Conservation (phyloP, 257 asterid genomes). For the Nicotiana noctiflora region DNA sequence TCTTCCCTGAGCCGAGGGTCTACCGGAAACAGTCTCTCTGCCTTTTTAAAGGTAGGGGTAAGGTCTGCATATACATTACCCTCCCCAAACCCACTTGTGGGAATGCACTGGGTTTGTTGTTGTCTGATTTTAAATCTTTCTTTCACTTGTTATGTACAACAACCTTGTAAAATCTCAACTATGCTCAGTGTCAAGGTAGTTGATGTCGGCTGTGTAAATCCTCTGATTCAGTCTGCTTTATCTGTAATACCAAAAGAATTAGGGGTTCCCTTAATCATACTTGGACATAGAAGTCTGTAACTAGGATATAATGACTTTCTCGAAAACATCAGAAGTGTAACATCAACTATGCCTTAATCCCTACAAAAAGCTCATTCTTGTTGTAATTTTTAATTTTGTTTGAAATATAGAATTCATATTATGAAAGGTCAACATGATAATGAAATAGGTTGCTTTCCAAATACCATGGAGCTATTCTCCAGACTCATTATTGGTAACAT, state of each 20-base stretch:
- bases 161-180: background rate
- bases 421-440: background rate
- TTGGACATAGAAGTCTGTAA: background rate
- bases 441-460: background rate
- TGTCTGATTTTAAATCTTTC: too few relatives aligned
- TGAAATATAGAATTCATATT: background rate
- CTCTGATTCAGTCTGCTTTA: background rate
- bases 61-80: too few relatives aligned
- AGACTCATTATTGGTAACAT: background rate
- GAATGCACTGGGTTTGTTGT: too few relatives aligned
- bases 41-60: too few relatives aligned
- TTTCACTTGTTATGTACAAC: background rate
- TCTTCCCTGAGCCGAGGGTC: too few relatives aligned
- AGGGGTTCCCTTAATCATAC: background rate
- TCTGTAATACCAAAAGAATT: background rate
- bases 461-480: background rate
- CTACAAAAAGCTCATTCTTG: background rate
- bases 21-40: too few relatives aligned
- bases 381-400: background rate
- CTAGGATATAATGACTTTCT: background rate
- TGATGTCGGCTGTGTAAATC: background rate
- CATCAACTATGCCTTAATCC: background rate
- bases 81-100: too few relatives aligned
- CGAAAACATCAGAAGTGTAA: background rate
- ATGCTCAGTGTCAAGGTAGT: background rate